A percentile compares a stretch with the other conserved stretches of the same genome.
Conservation (phyloP, 2,329 filamentous ascomycete genomes). For the Sarocladium brachiariae region DNA sequence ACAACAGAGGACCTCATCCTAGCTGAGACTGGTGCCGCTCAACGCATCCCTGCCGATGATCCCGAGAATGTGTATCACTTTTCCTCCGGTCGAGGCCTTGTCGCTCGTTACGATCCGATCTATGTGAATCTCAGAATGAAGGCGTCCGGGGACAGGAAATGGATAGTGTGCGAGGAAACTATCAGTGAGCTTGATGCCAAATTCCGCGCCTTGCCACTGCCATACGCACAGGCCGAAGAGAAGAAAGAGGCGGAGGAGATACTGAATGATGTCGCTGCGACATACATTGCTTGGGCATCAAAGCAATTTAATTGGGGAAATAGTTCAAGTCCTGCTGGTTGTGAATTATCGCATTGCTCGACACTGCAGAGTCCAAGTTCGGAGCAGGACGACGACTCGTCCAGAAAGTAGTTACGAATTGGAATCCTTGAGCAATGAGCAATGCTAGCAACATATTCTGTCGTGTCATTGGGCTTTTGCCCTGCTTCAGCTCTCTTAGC, state of each 20-base stretch:
- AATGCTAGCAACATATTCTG: constrained; percentile 3
- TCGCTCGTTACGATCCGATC: constrained; percentile 4
- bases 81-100: constrained; percentile 3
- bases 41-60: neutral
- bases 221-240: constrained; percentile 2
- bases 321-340: constrained; percentile 3
- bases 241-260: constrained; percentile 7
- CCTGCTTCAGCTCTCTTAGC: neutral
- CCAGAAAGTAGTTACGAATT: constrained; percentile 2
- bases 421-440: neutral
- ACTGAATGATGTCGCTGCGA: constrained; percentile 7
- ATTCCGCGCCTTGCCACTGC: constrained; percentile 4
- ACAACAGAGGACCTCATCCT: constrained; percentile 5
- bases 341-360: neutral
- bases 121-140: constrained; percentile 6
- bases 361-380: constrained; percentile 5
- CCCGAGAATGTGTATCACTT: constrained; percentile 5
- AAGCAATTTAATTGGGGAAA: constrained; percentile 6
- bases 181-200: constrained; percentile 5
- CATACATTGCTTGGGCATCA: constrained; percentile 3
- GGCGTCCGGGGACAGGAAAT: constrained; percentile 3
- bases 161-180: constrained; percentile 4
- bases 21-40: neutral
- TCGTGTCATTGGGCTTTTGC: neutral
- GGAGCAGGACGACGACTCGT: neutral